Base-by-base conservation (phyloP, 2,329 filamentous ascomycete species). In the Bipolaris oryzae region DNA sequence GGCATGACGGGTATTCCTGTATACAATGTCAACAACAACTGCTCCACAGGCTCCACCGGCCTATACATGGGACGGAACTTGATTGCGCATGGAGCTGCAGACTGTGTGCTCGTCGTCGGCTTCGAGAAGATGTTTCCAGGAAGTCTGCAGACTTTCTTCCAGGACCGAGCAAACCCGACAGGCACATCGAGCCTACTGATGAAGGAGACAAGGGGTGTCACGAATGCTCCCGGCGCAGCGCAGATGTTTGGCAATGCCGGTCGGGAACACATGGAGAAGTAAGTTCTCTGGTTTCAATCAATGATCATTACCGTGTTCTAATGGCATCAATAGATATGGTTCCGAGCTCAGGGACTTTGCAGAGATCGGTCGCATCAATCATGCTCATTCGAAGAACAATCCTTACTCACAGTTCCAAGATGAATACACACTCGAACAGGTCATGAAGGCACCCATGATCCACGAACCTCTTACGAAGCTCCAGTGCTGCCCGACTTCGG, bases 1-100 rank as follows among this genome's bases (percentile, higher is more conserved):
- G 95, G 94, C 81, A 93, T 98, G 89, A 97, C 93, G 41, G 84
- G 89, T 72, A 97, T 98, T 69, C 94, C 94, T 71, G 92, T 98
- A 75, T 93, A 96, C 83, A 98, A 98, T 73, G 92, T 96, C 73
- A 98, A 97, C 85, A 98, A 98, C 84, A 97, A 97, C 82, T 98
- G 94, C 83, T 91, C 91, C 3, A 98, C 94, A 0, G 95, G 94
- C n/a, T 92, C 89, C 4, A 96, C 94, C 0, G 95, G 94, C 7
- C 81, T 98, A 55, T 88, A 88, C 73, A 89, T 98, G 84, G 95
- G 85, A 1, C 84, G 92, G 33, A 91, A 88, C 50, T 84, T 96
- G 75, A 88, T 97, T 68, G 83, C 87, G 6, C 84, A 90, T 67
- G 93, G 93, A 33, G 90, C 86, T 13, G 90, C 92, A 1, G 91